Base-by-base conservation (phyloP, 2,329 filamentous ascomycete genomes). In the Aspergillus aculeatinus region DNA sequence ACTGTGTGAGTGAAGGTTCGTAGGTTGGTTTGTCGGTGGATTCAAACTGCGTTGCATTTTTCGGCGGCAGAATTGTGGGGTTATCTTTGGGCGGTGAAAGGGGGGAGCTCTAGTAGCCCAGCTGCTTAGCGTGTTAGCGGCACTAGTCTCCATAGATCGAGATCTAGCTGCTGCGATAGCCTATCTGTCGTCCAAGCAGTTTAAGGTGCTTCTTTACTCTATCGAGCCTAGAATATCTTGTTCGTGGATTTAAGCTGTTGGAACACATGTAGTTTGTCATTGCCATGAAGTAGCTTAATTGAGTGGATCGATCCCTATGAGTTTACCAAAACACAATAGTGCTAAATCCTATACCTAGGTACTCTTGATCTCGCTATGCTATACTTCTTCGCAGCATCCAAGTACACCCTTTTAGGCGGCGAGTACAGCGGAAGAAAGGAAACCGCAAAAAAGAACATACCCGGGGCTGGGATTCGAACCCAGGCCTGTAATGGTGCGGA, bases 11-110 rank as follows among this genome's bases (percentile, higher is more conserved):
- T 19, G 39, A 19, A 44, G 14, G 39, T n/a, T 12, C 2, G 39
- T 44, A 16, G n/a, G 39, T 42, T 42, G 14, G 35, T 44, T 19
- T 3, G 39, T 44, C 16, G 39, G 16, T 44, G 16, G n/a, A 44
- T 12, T 35, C 16, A 44, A 44, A 16, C 6, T 19, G 27, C 16
- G 47, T 47, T 19, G 42, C 27, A 55, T 55, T 55, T 55, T 55
- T 55, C 53, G 42, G 53, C 44, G 53, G 53, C 53, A 55, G 53
- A 55, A 55, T 55, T 44, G 27, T 5, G 42, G 19, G 7, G 25
- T 23, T 48, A 7, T 23, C 21, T 21, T 16, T 5, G 27, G 42
- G 53, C 53, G 53, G 53, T 55, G 53, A 55, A 16, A 23, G 53
- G 25, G 27, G 39, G 25, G 10, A 21, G 25, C 21, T 14, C 21